Evolutionary conservation across 179 eudicot genomes (phyloP), one percentile per base, ranked within the genome.

Genomic region (Pouteria campechiana): DNA sequence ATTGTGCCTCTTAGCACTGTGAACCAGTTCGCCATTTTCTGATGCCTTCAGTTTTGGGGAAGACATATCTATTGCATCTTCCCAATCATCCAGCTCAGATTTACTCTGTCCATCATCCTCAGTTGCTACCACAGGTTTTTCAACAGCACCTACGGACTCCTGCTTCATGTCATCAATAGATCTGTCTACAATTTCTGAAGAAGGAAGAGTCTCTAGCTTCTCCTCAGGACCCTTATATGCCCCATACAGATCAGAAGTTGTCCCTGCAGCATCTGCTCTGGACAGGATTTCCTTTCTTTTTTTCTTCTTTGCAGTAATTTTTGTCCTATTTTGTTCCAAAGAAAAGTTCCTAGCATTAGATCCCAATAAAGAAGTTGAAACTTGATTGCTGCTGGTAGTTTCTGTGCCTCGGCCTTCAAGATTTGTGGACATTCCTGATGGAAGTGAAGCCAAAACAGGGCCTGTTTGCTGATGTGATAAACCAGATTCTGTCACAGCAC

Each of bases 61-160:
- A 30, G 94, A 72, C 11, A 61, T 64, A 32, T 86, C 90, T 42
- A 80, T 82, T 52, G 89, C 94, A 61, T 86, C 94, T 68, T 90
- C 96, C 98, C 98, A 90, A 53, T 86, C 89, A 74, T 90, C 98
- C 28, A 75, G 78, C 63, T 86, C 96, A 13, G 58, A 39, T 64
- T 76, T 90, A 36, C 55, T 50, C 24, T 34, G 61, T 41, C 68
- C 72, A 27, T 52, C 62, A 41, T 57, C 64, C 52, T 60, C 73
- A 58, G 38, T 55, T 25, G 42, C 15, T 0, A 32, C 36, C 41
- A 37, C 44, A 54, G 65, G 57, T 49, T 59, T 68, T 44, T 41
- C 44, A 32, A 58, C 44, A 31, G 52, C 39, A 52, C 48, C 60
- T 54, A 53, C 31, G 25, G 63, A 17, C 18, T 36, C 44, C 41